Conservation (phyloP, 768 basidiomycete species). For the Termitomyces sp. region DNA sequence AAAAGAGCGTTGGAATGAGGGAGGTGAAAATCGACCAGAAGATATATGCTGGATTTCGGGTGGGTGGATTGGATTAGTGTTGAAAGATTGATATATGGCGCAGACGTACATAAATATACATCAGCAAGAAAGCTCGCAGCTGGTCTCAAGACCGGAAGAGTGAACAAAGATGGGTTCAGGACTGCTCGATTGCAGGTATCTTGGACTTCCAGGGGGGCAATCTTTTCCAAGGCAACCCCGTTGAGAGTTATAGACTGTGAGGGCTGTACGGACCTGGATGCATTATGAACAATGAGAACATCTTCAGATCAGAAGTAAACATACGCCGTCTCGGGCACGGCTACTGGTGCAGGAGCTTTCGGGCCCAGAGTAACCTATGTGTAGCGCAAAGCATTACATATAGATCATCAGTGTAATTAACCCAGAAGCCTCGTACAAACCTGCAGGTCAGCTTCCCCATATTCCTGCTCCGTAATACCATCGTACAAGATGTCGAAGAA, state of each 20-base stretch:
- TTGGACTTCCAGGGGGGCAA: neutral
- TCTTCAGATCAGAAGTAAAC: neutral
- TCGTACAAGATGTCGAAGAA: slow-evolving; percentile 70
- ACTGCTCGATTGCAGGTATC: neutral
- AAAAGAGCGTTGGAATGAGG: slow-evolving; percentile 77
- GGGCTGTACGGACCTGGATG: slow-evolving; percentile 2
- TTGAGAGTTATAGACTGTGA: neutral
- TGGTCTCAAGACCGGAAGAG: slow-evolving; percentile 15
- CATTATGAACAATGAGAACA: slow-evolving; percentile 8
- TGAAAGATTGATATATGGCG: neutral
- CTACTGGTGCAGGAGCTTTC: neutral
- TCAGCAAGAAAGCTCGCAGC: slow-evolving; percentile 31
- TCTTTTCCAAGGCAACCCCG: neutral
- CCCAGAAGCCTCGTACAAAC: slow-evolving; percentile 25
- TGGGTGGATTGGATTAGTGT: neutral
- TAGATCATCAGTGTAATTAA: neutral
- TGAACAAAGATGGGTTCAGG: neutral
- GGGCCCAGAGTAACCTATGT: slow-evolving; percentile 24
- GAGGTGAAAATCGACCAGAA: slow-evolving; percentile 84
- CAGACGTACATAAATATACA: slow-evolving; percentile 51
- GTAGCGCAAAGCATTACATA: neutral
- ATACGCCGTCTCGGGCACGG: slow-evolving; percentile 1
- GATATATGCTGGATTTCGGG: slow-evolving; percentile 48
- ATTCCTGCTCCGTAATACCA: slow-evolving; percentile 57
- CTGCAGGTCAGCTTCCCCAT: slow-evolving; percentile 47